Evolutionary conservation across 2,329 filamentous ascomycete genomes (phyloP), one percentile per base, ranked within the genome.

Genomic region (Fusarium fujikuroi): DNA sequence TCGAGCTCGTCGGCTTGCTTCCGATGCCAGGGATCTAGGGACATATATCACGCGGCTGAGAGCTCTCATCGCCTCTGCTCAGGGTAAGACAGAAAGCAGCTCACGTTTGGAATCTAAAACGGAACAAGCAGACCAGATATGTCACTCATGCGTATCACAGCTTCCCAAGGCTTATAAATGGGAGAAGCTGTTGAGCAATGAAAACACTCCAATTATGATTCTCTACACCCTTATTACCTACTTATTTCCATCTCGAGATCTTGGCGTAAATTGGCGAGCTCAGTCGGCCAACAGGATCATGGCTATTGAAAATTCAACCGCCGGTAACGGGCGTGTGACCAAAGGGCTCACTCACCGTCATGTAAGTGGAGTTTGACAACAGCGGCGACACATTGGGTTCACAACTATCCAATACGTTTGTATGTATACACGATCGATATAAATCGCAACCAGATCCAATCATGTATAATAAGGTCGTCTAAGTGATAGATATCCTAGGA

Each of bases 281-380:
- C 49, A 66, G 56, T 66, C 34, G 32, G 63, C 66, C 70, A 76
- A 75, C 74, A 62, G 56, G 49, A 50, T 54, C 44, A 57, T 56
- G 46, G 34, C 50, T 49, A 72, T 76, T 76, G 67, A 65, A 76
- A 76, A 76, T 74, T 66, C 73, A 64, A 49, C 40, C 53, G 43
- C 67, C 47, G 42, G 65, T 66, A 49, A 65, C 61, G 70, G 64
- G 64, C 11, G 36, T 34, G 40, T 18, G 14, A 34, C 34, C 9
- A 32, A 8, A 16, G n/a, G 32, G 23, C 32, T 28, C 50, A 39
- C 23, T 34, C 5, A 34, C 30, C 46, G 25, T 9, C 14, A 50
- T 28, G 23, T 39, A 9, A 28, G 19, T 32, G 18, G 14, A 28
- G 15, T 42, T 61, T 25, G 18, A 28, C 25, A 14, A 8, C 28